phyloP scores from a whole-genome alignment of 306 rosid genomes.

The Gynostemma pentaphyllum region DNA sequence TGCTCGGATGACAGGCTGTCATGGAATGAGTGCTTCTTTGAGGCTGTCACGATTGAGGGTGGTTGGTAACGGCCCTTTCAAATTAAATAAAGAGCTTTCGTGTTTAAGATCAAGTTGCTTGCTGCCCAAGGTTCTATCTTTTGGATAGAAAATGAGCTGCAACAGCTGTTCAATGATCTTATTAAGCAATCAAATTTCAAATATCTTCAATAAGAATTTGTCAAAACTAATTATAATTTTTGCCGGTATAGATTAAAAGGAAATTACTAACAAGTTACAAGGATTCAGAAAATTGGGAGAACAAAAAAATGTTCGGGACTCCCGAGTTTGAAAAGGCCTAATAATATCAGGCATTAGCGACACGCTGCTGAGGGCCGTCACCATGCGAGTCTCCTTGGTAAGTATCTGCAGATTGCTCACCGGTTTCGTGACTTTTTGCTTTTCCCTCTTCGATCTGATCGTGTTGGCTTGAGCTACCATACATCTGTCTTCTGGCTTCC shows the following conservation, averaged over 20 bases:
- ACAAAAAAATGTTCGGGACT: background rate
- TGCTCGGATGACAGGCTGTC: slow-evolving; percentile 6
- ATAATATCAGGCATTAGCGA: slow-evolving; percentile 23
- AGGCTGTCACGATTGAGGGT: background rate
- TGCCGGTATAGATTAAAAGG: no score
- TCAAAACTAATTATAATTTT: no score
- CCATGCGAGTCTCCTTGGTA: slow-evolving; percentile 17
- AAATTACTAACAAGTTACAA: background rate
- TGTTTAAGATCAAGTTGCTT: no score
- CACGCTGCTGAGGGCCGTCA: slow-evolving; percentile 22
- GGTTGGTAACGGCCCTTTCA: no score
- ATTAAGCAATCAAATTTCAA: no score
- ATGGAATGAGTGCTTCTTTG: background rate
- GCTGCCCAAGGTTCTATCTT: no score
- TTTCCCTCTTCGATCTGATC: slow-evolving; percentile 28
- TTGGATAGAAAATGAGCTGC: no score
- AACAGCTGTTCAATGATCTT: no score
- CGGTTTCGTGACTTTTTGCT: slow-evolving; percentile 19
- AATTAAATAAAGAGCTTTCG: no score
- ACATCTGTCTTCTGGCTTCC: slow-evolving; percentile 46
- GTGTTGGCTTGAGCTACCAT: slow-evolving; percentile 27
- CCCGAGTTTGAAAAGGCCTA: background rate
- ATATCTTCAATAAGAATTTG: no score
- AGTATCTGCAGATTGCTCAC: slow-evolving; percentile 10
- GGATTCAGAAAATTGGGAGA: background rate